phyloP scores from a whole-genome alignment of 805 yeast genomes.

The Priceomyces fermenticarens region DNA sequence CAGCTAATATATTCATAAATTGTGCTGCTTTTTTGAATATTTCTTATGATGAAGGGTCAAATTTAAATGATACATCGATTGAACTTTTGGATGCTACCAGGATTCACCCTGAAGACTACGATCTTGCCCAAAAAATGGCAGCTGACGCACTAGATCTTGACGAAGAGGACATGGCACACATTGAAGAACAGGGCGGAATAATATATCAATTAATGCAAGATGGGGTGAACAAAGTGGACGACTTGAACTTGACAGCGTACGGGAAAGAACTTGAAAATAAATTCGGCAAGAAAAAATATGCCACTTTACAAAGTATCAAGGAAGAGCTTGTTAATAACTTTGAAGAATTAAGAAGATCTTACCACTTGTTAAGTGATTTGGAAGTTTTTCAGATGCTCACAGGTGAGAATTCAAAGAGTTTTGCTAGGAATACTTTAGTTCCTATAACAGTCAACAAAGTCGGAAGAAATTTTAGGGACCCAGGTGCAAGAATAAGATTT shows the following conservation, averaged over 20 bases:
- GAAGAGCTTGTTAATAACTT: constrained; percentile 86
- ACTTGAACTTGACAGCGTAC: constrained; percentile 83
- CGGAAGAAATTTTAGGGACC: constrained; percentile 57
- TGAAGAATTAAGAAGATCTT: constrained; percentile 77
- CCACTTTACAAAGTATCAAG: constrained; percentile 78
- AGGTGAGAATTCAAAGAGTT: constrained; percentile 73
- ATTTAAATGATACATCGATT: constrained; percentile 55
- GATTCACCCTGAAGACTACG: constrained; percentile 97
- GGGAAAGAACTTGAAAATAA: constrained; percentile 81
- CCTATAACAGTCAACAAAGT: constrained; percentile 74
- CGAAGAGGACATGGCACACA: constrained; percentile 83
- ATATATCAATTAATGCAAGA: constrained; percentile 69
- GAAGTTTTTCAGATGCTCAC: constrained; percentile 88
- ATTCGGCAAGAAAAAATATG: constrained; percentile 70
- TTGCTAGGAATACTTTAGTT: constrained; percentile 65
- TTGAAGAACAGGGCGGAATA: constrained; percentile 80
- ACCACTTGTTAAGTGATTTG: constrained; percentile 58
- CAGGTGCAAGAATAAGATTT: constrained; percentile 42
- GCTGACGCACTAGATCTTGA: constrained; percentile 96
- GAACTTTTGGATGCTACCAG: constrained; percentile 92
- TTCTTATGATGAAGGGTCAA: constrained; percentile 60
- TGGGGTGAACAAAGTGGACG: constrained; percentile 74
- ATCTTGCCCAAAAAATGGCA: constrained; percentile 93
- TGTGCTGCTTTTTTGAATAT: constrained; percentile 88
- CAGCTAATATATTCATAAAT: constrained; percentile 82